Evolutionary conservation across 306 rosid genomes (phyloP), one percentile per base, ranked within the genome.

Genomic region (Cyclanthera cordifolia): DNA sequence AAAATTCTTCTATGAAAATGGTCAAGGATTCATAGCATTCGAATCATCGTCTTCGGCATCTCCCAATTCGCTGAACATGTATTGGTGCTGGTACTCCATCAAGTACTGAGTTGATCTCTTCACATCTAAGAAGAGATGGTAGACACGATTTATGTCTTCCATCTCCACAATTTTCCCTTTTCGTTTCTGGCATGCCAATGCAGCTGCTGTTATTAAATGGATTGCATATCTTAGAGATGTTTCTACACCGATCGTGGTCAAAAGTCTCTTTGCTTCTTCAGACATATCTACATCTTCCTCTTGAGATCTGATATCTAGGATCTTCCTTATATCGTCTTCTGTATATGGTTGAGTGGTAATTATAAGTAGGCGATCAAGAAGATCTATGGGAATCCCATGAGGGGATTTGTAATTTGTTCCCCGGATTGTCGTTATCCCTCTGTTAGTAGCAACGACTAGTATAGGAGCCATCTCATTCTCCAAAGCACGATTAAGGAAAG

Each of bases 391-490:
- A 77, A 93, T 93, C 68, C 98, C 98, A 34, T 89, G 98, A 4
- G 96, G 94, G 65, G 99, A 93, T 79, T 85, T 93, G 84, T 93
- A 88, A 70, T 83, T 90, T 13, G 97, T 93, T 82, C 99, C 99
- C 53, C 99, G 79, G 72, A 94, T 94, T 5, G 89, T 83, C 13
- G 99, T 94, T 41, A 88, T 90, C 77, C 99, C 99, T 80, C 97
- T 82, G 84, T 93, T 93, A 21, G 97, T 93, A 58, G 99, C 99
- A 23, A 90, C 95, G 53, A 93, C 95, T 74, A 93, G 72, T 67
- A 93, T 93, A 34, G 99, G 97, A 82, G 99, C 81, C 99, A 93
- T 93, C 75, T 93, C 99, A 37, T 93, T 90, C 85, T 93, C 99
- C 54, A 93, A 69, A 16, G 99, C 97, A 24, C 96, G 99, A 47